Conservation (phyloP, 768 basidiomycete genomes). For the Epithele typhae region DNA sequence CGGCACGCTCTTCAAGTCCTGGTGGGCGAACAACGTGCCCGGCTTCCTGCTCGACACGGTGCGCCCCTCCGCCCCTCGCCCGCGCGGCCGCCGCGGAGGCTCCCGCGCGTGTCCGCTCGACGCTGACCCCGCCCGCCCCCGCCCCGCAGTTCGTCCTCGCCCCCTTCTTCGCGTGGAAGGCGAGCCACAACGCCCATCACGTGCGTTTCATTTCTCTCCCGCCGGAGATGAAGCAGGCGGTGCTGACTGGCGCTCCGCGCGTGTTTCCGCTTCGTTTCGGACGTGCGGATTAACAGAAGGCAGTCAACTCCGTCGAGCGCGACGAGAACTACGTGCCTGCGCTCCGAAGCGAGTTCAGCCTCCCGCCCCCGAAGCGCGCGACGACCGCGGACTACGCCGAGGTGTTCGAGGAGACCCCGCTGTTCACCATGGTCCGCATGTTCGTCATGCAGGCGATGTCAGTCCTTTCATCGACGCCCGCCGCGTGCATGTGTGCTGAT, state of each 20-base stretch:
- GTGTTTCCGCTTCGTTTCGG: background rate
- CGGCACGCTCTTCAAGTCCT: conserved; percentile 20
- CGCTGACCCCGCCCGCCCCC: background rate
- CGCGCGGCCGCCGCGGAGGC: background rate
- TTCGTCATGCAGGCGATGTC: conserved; percentile 26
- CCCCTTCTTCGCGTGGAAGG: conserved; percentile 29
- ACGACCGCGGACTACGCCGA: conserved; percentile 25
- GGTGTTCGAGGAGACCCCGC: conserved; percentile 28
- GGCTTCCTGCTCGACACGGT: conserved; percentile 28
- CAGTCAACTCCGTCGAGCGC: conserved; percentile 25
- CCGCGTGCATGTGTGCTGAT: background rate
- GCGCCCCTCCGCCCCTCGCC: conserved; percentile 5
- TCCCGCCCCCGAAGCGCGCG: conserved; percentile 22
- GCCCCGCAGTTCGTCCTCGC: conserved; percentile 23
- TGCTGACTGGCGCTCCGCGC: background rate
- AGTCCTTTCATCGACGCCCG: background rate
- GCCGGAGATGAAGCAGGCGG: background rate
- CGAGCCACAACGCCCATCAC: conserved; percentile 27
- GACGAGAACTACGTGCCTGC: conserved; percentile 30
- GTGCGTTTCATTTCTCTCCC: conserved; percentile 10
- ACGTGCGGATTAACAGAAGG: conserved; percentile 19
- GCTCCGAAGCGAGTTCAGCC: conserved; percentile 20
- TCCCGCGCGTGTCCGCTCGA: background rate
- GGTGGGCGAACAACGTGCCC: conserved; percentile 24
- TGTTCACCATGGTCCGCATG: conserved; percentile 22